Base-by-base conservation (phyloP, 2,329 filamentous ascomycete genomes). In the Rutstroemia sp. region DNA sequence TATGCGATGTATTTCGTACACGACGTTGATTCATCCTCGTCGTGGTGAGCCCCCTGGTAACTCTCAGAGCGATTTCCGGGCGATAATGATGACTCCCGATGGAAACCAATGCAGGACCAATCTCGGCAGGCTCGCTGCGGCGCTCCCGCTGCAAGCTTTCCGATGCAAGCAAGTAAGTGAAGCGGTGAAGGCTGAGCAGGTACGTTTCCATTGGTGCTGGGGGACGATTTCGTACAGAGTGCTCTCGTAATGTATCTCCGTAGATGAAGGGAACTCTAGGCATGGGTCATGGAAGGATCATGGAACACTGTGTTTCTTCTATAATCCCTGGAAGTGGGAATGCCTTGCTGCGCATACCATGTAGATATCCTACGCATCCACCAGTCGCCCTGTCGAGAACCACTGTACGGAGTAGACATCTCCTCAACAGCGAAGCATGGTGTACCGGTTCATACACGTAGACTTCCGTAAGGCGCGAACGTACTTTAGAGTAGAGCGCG, bases 91-190 rank as follows among this genome's bases (percentile, higher is more conserved):
- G 12, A 19, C 39, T 42, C 39, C 34, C 16, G 25, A 51, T 49
- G 14, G 36, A 17, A 27, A 30, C 40, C 12, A 50, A 50, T 23
- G 21, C 19, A 50, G 8, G 39, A 44, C 10, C 17, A 45, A 34
- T 45, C 38, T 44, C 36, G 46, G 45, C 36, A 19, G 19, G 39
- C 21, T 23, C 12, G 17, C 19, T 46, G 17, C 49, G 38, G 25
- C n/a, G n/a, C 52, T 55, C 52, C 52, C 38, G 52, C 46, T 55
- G 52, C 36, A 55, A 10, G 34, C 17, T 47, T 21, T 54, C 30
- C 23, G 45, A 48, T 40, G 10, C 12, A 48, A 44, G 36, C 42
- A 17, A 46, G 12, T 46, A 46, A 21, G 21, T 46, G 42, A 46
- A 46, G 42, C 42, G 42, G 42, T 46, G 42, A 46, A 14, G 19